A percentile compares a stretch with the other conserved stretches of the same genome.
phyloP scores from a whole-genome alignment of 768 basidiomycete genomes.

The Tricholoma sp. region DNA sequence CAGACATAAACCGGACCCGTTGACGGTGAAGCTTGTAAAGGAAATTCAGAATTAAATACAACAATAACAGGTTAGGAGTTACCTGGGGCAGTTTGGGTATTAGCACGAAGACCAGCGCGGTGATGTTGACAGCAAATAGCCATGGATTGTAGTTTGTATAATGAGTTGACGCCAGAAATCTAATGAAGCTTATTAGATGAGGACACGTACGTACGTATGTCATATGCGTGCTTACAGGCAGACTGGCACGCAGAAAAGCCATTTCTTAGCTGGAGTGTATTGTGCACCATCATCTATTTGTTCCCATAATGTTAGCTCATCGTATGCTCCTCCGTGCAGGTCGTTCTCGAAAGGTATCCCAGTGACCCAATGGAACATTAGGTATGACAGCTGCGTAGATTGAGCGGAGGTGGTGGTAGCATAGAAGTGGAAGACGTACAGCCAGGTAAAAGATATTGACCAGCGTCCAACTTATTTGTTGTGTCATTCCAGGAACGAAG shows the following conservation, averaged over 20 bases:
- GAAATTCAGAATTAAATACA: slow-evolving; percentile 2
- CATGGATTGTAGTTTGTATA: slow-evolving; percentile 97
- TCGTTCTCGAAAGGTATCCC: slow-evolving; percentile 93
- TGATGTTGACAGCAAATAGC: slow-evolving; percentile 87
- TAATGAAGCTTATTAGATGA: slow-evolving; percentile 24
- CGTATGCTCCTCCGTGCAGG: slow-evolving; percentile 89
- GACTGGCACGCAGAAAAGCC: slow-evolving; percentile 88
- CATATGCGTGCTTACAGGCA: slow-evolving; percentile 58
- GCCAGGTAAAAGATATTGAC: slow-evolving; percentile 88
- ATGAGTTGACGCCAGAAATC: slow-evolving; percentile 95
- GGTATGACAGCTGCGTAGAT: slow-evolving; percentile 72
- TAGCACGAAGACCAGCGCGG: slow-evolving; percentile 72
- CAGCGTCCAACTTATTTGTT: slow-evolving; percentile 92
- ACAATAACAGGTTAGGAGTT: slow-evolving; percentile 17
- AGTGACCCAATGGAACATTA: slow-evolving; percentile 98
- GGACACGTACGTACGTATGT: background rate
- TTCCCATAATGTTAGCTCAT: slow-evolving; percentile 97
- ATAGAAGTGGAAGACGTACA: slow-evolving; percentile 42
- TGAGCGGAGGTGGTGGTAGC: background rate
- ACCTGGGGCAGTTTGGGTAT: slow-evolving; percentile 97
- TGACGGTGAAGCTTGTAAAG: slow-evolving; percentile 68
- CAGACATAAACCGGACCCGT: slow-evolving; percentile 72
- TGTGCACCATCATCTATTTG: slow-evolving; percentile 99
- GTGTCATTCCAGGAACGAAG: slow-evolving; percentile 89
- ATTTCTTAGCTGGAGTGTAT: slow-evolving; percentile 98